These are phyloP conservation scores for Aristolochia fimbriata DNA, from an alignment of 164 flowering plant genomes.

Conservation along the genomic window DNA sequence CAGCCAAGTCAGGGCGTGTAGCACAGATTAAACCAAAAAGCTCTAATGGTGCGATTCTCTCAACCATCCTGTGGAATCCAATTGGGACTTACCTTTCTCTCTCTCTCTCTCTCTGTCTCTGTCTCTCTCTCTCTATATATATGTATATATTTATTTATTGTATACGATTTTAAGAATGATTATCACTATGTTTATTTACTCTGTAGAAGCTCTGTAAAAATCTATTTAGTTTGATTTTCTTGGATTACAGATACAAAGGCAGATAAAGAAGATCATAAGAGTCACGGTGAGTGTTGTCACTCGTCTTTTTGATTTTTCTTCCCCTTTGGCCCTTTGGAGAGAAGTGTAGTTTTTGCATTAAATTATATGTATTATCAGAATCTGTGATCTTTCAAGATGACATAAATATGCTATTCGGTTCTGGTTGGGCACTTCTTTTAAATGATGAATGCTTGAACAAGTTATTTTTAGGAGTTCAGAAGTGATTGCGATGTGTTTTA, in stretches of 20 bases:
- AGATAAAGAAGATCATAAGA: constrained; percentile 21
- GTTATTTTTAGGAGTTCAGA: too few species aligned
- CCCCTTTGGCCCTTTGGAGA: neutral
- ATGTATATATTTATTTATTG: too few species aligned
- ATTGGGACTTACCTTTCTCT: neutral
- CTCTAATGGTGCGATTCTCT: constrained; percentile 35
- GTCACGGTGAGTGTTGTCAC: neutral
- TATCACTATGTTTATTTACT: too few species aligned
- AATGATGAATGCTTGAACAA: too few species aligned
- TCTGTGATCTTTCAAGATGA: too few species aligned
- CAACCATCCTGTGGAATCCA: neutral
- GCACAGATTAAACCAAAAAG: constrained; percentile 38
- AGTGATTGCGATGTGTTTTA: too few species aligned
- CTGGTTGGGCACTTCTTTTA: too few species aligned
- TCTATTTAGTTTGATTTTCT: constrained; percentile 3
- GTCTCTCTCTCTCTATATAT: too few species aligned
- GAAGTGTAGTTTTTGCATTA: neutral
- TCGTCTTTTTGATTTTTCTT: neutral
- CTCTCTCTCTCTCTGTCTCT: too few species aligned
- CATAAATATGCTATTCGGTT: too few species aligned
- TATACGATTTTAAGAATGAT: too few species aligned
- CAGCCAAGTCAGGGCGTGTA: constrained; percentile 43
- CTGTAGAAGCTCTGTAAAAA: too few species aligned
- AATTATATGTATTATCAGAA: neutral
- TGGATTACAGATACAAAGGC: constrained; percentile 20